Percentiles rank a stretch among this genome's conserved stretches.
Conservation (phyloP, 805 yeast genomes). For the Blastobotrys attinorum region DNA sequence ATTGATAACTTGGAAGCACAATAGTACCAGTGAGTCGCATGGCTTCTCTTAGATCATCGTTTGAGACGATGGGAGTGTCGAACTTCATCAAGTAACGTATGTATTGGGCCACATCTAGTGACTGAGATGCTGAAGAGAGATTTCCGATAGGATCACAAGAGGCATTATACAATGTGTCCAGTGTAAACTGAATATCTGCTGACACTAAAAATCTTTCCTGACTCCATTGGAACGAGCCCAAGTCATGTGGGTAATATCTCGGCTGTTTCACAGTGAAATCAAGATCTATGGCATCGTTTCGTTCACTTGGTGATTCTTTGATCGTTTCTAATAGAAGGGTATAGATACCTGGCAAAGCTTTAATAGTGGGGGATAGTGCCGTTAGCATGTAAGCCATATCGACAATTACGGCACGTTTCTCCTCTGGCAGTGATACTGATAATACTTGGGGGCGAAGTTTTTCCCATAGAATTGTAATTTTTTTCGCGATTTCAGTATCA, state of each 20-base stretch:
- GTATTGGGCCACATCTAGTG: too few species aligned
- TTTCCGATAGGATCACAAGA: too few species aligned
- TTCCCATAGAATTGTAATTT: background rate
- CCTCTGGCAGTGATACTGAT: background rate
- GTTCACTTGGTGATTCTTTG: background rate
- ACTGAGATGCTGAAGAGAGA: too few species aligned
- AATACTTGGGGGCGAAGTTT: background rate
- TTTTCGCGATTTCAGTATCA: background rate
- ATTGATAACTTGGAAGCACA: background rate
- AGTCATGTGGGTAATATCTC: too few species aligned
- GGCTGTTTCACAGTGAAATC: background rate
- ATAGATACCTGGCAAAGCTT: too few species aligned
- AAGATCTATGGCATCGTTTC: background rate
- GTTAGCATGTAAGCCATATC: background rate
- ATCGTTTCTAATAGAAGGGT: background rate
- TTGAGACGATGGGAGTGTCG: too few species aligned
- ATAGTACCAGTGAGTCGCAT: conserved; percentile 7
- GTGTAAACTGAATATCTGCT: too few species aligned
- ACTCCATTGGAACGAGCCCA: too few species aligned
- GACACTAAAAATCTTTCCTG: too few species aligned
- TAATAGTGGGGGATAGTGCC: too few species aligned
- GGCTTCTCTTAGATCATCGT: background rate
- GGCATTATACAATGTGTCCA: too few species aligned
- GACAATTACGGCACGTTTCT: background rate
- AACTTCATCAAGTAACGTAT: too few species aligned